Base-by-base conservation (phyloP, 2,329 filamentous ascomycete genomes). In the Pseudocercospora fijiensis region DNA sequence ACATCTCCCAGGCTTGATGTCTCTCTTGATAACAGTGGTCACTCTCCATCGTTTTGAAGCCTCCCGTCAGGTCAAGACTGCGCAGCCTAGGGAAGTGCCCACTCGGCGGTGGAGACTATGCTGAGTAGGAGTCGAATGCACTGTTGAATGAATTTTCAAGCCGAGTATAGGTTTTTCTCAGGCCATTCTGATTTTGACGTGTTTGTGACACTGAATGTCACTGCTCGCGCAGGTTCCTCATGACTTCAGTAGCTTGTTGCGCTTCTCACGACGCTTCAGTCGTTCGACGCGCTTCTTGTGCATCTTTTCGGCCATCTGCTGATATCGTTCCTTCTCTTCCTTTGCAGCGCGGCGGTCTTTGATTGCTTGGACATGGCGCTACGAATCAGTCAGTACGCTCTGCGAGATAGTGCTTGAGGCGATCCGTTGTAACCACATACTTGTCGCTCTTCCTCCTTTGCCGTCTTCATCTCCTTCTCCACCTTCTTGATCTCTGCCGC, bases 261-360 rank as follows among this genome's bases (percentile, higher is more conserved):
- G 88, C 88, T 98, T 98, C 83, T 99, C 95, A 78, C 92, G 90
- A 75, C 93, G 86, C 88, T 92, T 96, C 78, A 96, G 79, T 72
- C 95, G 86, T 80, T 99, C 95, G 11, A 98, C 89, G 66, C 93
- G 85, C 84, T 96, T 98, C 79, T 86, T 88, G 81, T 98, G 94
- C 95, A 99, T 98, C 82, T 95, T 98, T 81, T 92, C 91, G 20
- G 92, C 94, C 86, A 99, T 86, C 82, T 93, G 91, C 78, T 92
- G 91, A 76, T 94, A 98, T 70, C 94, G 84, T 74, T 93, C 92
- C 78, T 90, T 92, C 82, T 98, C 95, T 73, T 92, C 93, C 84
- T 97, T 98, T 58, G 89, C 90, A 20, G 87, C 89, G 70, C 91
- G 86, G 78, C 90, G 93, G 68, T 96, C 92, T 74, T 90, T 93